Evolutionary conservation across 331 rosid species (phyloP), one percentile per base, ranked within the genome.

Genomic region (Acacia pycnantha): DNA sequence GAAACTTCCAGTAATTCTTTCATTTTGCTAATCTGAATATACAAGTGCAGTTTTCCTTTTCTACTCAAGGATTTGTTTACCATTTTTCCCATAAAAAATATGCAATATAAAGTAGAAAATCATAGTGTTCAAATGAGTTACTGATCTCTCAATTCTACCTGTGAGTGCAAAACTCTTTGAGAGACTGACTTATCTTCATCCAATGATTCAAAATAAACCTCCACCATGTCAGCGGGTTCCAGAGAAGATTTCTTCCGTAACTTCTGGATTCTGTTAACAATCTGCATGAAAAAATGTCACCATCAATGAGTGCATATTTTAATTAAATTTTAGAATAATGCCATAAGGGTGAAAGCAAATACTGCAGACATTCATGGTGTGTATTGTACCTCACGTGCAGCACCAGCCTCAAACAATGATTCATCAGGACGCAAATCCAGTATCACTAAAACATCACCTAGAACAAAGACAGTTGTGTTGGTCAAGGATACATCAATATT

Each of bases 241-340:
- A 96, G 92, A 77, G 92, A 91, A 89, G 87, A 83, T 87, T 92
- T 96, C 91, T 96, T 96, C 66, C 99, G 77, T 51, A 96, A 85
- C 87, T 96, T 94, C 82, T 96, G 99, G 77, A 96, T 92, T 90
- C 99, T 93, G 86, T 95, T 95, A 26, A 95, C 97, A 88, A 95
- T 87, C 98, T 95, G 85, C 71, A 78, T 58, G 19, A 33, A 74
- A 73, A 27, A 71, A 82, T 33, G 4, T 44, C 68, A 81, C 37
- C 15, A 18, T 53, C 48, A 73, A 73, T 11, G 65, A 67, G 72
- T 66, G 14, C 68, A 73, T 40, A 18, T 11, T 65, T 50, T 50
- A 72, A 26, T n/a, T 61, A 19, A 82, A 14, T 59, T 73, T 68
- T 13, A 67, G 59, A 46, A 40, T 58, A 35, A 80, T 67, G 61